A percentile compares a stretch with the other conserved stretches of the same genome.
Conservation (phyloP, 371 early-diverging fungal genomes). For the Mortierella sp. region DNA sequence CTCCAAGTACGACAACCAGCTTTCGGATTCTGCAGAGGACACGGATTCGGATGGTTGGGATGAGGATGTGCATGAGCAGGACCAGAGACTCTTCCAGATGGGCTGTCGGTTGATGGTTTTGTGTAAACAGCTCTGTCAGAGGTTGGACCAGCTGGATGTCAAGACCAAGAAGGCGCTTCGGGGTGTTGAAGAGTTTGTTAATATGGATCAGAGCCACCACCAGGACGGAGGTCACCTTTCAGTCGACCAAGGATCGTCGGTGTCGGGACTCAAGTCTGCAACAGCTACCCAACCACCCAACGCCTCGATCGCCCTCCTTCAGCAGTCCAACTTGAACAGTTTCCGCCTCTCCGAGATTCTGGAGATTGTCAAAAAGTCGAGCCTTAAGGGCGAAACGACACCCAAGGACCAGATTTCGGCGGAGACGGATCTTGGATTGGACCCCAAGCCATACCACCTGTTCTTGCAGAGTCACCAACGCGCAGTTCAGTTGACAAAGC, state of each 20-base stretch:
- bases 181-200: slow-evolving; percentile 54
- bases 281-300: slow-evolving; percentile 44
- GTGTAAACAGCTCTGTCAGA: slow-evolving; percentile 61
- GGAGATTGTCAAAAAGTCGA: slow-evolving; percentile 51
- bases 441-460: slow-evolving; percentile 45
- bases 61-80: slow-evolving; percentile 53
- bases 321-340: slow-evolving; percentile 71
- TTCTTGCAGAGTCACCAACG: slow-evolving; percentile 47
- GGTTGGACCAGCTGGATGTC: slow-evolving; percentile 61
- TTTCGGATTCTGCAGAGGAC: slow-evolving; percentile 39
- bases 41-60: slow-evolving; percentile 62
- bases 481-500: slow-evolving; percentile 55
- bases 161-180: slow-evolving; percentile 59
- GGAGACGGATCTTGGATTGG: slow-evolving; percentile 36
- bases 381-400: slow-evolving; percentile 26
- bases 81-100: slow-evolving; percentile 66
- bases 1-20: slow-evolving; percentile 22
- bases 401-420: slow-evolving; percentile 16
- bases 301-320: slow-evolving; percentile 64
- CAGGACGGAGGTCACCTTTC: slow-evolving; percentile 2
- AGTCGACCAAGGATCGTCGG: slow-evolving; percentile 17
- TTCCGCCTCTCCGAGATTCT: slow-evolving; percentile 59
- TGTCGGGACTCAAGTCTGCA: slow-evolving; percentile 17
- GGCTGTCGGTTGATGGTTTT: slow-evolving; percentile 72
- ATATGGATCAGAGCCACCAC: slow-evolving; percentile 29